Evolutionary conservation across 768 basidiomycete genomes (phyloP), one percentile per base, ranked within the genome.

Genomic region (Leccinum variicolor): DNA sequence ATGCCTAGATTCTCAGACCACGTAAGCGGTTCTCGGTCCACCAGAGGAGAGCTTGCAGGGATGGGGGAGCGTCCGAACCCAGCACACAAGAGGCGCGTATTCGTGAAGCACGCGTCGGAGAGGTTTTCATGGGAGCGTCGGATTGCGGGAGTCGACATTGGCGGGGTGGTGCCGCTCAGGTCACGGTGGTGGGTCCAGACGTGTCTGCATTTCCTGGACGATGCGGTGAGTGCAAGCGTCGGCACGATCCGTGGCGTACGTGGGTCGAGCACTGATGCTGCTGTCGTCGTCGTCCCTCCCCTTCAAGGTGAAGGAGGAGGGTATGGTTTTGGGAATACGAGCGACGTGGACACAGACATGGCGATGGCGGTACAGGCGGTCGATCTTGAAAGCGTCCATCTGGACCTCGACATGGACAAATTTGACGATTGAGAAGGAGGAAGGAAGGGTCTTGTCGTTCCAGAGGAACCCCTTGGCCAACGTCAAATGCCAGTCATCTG

Each of bases 111-210:
- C 49, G 80, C 28, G 4, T 87, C 87, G 64, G 82, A 86, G 9
- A 29, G 86, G 56, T 81, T 77, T 57, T 82, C 84, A 3, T 92
- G 89, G 89, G 86, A 85, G 64, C 73, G 66, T 7, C 70, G 58
- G 11, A 72, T 87, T 28, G 84, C 81, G 0, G 81, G 82, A 6
- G 74, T 77, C 25, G 67, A 73, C 15, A 73, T 86, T 0, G 82
- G 83, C 19, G 83, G 33, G 2, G 33, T 5, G 33, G 33, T 33
- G 5, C 33, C 33, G 10, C 11, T 33, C 11, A 33, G 33, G 52
- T 90, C n/a, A n/a, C n/a, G 89, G 88, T 73, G 86, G 29, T 3
- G 89, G 89, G 1, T 91, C 19, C 62, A 56, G 51, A 84, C 84
- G 0, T 90, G 89, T 68, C 66, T 91, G 56, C 77, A 78, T 28